Conservation (phyloP, 2,329 filamentous ascomycete genomes). For the Alternaria viburni region DNA sequence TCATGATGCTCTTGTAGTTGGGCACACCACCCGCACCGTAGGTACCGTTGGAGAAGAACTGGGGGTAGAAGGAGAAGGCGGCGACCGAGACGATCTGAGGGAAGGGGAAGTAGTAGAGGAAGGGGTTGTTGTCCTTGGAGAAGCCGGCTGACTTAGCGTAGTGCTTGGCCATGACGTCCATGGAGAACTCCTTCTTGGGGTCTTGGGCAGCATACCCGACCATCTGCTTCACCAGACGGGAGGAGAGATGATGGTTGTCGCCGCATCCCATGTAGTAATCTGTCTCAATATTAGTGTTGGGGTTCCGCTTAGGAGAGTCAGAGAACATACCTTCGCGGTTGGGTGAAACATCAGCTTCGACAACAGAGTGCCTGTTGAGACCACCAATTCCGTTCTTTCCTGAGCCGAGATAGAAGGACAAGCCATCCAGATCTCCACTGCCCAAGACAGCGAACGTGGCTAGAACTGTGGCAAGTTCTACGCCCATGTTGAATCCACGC, state of each 20-base stretch:
- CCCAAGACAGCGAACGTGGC: conserved; percentile 25
- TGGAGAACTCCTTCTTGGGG: conserved; percentile 26
- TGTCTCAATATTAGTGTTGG: conserved; percentile 32
- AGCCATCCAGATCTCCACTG: conserved; percentile 27
- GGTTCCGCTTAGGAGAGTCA: conserved; percentile 10
- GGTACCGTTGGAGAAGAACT: conserved; percentile 46
- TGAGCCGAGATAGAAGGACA: conserved; percentile 28
- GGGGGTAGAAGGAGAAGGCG: conserved; percentile 42
- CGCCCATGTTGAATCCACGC: conserved; percentile 32
- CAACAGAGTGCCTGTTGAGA: conserved; percentile 52
- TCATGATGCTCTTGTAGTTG: conserved; percentile 46
- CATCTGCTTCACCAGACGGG: conserved; percentile 22
- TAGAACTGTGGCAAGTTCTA: conserved; percentile 42
- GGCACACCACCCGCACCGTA: conserved; percentile 45
- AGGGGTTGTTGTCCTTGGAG: conserved; percentile 51
- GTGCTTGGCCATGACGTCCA: conserved; percentile 36
- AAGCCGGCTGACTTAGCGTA: conserved; percentile 52
- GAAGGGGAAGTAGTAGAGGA: conserved; percentile 42
- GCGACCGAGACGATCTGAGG: conserved; percentile 58
- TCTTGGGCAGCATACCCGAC: conserved; percentile 23
- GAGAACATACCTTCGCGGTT: conserved; percentile 46
- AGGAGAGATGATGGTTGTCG: conserved; percentile 52
- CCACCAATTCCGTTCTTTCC: conserved; percentile 26
- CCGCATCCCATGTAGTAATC: conserved; percentile 48
- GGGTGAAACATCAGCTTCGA: conserved; percentile 42